Evolutionary conservation across 352 stramenopile genomes (phyloP).

Genomic region (Globisporangium apiculatum): DNA sequence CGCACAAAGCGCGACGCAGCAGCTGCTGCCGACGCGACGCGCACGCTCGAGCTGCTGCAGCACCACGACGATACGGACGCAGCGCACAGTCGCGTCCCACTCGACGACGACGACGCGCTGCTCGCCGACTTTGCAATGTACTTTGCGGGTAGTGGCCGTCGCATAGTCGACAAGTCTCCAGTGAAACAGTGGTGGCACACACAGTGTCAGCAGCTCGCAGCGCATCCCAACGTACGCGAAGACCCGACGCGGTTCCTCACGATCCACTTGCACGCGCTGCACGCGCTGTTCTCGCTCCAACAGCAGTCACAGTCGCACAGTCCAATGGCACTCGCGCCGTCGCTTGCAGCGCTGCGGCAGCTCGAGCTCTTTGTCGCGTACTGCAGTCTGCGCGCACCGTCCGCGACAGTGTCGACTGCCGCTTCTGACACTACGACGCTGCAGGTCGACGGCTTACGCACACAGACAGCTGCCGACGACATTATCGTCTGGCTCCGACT

Average conservation of each 20-base stretch:
- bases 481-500: slow-evolving; percentile 32
- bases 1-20: slow-evolving; percentile 19
- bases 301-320: slow-evolving; percentile 17
- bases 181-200: slow-evolving; percentile 6
- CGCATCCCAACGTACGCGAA: slow-evolving; percentile 13
- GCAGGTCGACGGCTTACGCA: neutral
- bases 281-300: slow-evolving; percentile 47
- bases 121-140: slow-evolving; percentile 25
- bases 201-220: slow-evolving; percentile 25
- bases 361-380: slow-evolving; percentile 32
- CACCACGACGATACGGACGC: neutral
- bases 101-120: slow-evolving; percentile 21
- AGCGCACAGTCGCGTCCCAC: neutral
- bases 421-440: too few relatives aligned
- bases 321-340: slow-evolving; percentile 13
- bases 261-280: slow-evolving; percentile 38
- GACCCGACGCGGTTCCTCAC: slow-evolving; percentile 30
- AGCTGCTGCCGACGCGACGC: slow-evolving; percentile 7
- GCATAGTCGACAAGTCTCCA: too few relatives aligned
- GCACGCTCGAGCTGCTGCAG: slow-evolving; percentile 5
- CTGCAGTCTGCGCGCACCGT: neutral
- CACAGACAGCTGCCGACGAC: slow-evolving; percentile 3
- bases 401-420: neutral
- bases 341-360: slow-evolving; percentile 29
- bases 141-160: slow-evolving; percentile 10